Conservation (phyloP, 2,329 filamentous ascomycete species). For the Tolypocladium inflatum region DNA sequence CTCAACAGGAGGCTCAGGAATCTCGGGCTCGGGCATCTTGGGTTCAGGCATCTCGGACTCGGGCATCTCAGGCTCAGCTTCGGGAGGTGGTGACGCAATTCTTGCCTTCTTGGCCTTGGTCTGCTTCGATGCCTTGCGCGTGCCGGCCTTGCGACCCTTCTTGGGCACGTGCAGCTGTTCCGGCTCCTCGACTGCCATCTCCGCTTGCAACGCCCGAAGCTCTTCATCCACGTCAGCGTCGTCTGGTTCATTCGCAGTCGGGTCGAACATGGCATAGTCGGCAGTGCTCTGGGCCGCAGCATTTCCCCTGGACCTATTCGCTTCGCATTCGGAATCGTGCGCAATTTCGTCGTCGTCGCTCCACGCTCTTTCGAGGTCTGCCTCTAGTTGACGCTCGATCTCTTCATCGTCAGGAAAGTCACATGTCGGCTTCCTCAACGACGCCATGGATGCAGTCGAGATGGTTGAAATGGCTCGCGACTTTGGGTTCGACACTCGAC, state of each 20-base stretch:
- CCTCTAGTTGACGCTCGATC: slow-evolving; percentile 55
- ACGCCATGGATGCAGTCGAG: slow-evolving; percentile 41
- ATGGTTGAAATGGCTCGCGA: slow-evolving; percentile 30
- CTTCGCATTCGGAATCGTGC: slow-evolving; percentile 36
- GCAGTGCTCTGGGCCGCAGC: slow-evolving; percentile 19
- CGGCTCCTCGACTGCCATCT: slow-evolving; percentile 35
- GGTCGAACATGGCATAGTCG: slow-evolving; percentile 45
- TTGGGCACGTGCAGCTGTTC: slow-evolving; percentile 36
- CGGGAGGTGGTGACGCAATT: slow-evolving; percentile 17
- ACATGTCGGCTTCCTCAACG: slow-evolving; percentile 27
- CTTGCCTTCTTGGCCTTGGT: slow-evolving; percentile 36
- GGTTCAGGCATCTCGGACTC: slow-evolving; percentile 2
- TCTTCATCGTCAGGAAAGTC: slow-evolving; percentile 51
- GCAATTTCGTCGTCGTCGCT: slow-evolving; percentile 43
- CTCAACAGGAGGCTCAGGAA: not conserved
- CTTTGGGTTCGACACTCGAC: slow-evolving; percentile 31
- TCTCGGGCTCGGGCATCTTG: slow-evolving; percentile 5
- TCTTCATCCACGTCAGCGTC: slow-evolving; percentile 43
- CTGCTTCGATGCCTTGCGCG: slow-evolving; percentile 43
- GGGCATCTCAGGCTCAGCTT: slow-evolving; percentile 5
- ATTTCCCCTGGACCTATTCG: slow-evolving; percentile 16
- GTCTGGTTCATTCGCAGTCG: slow-evolving; percentile 31
- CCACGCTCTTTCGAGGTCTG: slow-evolving; percentile 49
- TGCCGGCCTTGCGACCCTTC: slow-evolving; percentile 43
- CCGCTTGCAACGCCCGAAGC: slow-evolving; percentile 36